These are phyloP conservation scores for Agaricus sinodeliciosus DNA, from an alignment of 768 basidiomycete genomes.

Conservation along the genomic window DNA sequence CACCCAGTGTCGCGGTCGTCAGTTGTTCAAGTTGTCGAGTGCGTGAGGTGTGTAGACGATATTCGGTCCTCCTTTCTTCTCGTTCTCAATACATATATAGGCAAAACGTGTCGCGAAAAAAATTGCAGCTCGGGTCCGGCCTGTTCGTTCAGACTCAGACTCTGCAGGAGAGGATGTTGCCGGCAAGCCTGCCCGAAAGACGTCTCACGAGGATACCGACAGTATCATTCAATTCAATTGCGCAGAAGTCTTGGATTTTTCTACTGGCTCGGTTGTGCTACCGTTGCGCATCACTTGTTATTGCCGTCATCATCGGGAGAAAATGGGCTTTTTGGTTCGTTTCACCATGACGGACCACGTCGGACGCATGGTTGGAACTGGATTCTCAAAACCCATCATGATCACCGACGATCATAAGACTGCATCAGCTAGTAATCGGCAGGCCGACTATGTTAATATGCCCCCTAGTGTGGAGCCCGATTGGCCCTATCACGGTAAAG, in stretches of 20 bases:
- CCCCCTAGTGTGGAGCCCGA: conserved; percentile 35
- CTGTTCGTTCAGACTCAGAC: conserved; percentile 71
- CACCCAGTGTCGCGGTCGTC: conserved; percentile 68
- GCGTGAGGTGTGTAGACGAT: conserved; percentile 57
- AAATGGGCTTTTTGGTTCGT: conserved; percentile 87
- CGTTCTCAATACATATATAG: conserved; percentile 26
- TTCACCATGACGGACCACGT: conserved; percentile 77
- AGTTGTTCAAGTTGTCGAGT: conserved; percentile 86
- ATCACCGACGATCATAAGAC: conserved; percentile 99
- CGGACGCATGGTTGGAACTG: conserved; percentile 77
- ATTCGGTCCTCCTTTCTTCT: not conserved
- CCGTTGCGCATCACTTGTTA: conserved; percentile 97
- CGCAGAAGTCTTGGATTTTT: conserved; percentile 83
- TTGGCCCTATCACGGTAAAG: conserved; percentile 32
- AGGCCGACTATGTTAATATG: conserved; percentile 25
- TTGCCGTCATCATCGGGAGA: conserved; percentile 97
- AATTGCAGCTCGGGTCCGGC: conserved; percentile 76
- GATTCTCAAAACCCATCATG: conserved; percentile 87
- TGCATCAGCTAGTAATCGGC: conserved; percentile 27
- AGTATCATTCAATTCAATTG: conserved; percentile 97
- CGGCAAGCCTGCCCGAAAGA: conserved; percentile 36
- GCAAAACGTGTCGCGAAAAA: conserved; percentile 89
- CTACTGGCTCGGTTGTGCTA: conserved; percentile 78
- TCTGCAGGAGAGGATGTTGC: conserved; percentile 45
- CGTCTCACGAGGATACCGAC: conserved; percentile 57